Conservation (phyloP, 2,329 filamentous ascomycete genomes). For the Fusarium sp. region DNA sequence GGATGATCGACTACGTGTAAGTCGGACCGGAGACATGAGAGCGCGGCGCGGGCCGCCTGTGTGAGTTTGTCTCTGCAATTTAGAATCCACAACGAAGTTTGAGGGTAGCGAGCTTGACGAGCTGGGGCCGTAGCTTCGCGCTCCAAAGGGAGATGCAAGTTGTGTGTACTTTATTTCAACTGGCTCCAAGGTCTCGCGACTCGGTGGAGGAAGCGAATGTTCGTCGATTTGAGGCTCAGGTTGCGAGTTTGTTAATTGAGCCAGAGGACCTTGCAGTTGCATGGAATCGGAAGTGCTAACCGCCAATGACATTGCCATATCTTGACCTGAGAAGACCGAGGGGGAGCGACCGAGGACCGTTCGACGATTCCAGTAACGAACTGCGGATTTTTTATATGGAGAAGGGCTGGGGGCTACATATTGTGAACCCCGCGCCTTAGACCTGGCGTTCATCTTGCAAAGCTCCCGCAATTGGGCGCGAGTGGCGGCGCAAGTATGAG, state of each 20-base stretch:
- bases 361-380: constrained; percentile 61
- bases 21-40: constrained; percentile 64
- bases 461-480: constrained; percentile 70
- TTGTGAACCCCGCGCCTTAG: constrained; percentile 55
- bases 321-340: constrained; percentile 67
- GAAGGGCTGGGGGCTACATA: constrained; percentile 65
- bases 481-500: constrained; percentile 71
- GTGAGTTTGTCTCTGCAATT: constrained; percentile 56
- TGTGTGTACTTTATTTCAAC: constrained; percentile 47
- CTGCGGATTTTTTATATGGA: constrained; percentile 63
- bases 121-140: constrained; percentile 71
- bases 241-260: constrained; percentile 64
- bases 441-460: constrained; percentile 65
- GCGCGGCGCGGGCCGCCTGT: constrained; percentile 61
- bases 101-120: constrained; percentile 62
- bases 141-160: constrained; percentile 66
- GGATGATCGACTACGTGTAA: constrained; percentile 62
- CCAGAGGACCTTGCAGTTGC: constrained; percentile 70
- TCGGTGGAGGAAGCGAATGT: constrained; percentile 34
- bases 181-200: constrained; percentile 37
- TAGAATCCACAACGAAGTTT: constrained; percentile 47
- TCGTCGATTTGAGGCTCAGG: constrained; percentile 35
- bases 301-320: constrained; percentile 71
- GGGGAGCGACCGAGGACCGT: constrained; percentile 58
- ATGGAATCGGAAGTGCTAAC: constrained; percentile 73